phyloP scores from a whole-genome alignment of 2,329 filamentous ascomycete species.

The Pseudonectria buxi region DNA sequence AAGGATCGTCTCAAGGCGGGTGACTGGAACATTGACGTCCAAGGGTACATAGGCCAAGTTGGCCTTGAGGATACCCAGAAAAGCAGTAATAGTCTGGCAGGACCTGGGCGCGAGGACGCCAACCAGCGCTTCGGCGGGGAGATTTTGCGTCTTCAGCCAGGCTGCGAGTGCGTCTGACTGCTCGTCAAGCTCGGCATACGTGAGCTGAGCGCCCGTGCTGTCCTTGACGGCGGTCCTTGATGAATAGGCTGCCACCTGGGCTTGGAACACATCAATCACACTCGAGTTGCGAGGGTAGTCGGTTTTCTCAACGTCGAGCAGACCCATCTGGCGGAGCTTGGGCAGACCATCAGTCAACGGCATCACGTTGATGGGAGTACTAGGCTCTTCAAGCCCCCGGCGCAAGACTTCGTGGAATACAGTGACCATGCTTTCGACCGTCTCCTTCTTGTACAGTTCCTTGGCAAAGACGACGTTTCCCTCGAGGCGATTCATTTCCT shows the following conservation, averaged over 20 bases:
- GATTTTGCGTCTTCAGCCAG: conserved; percentile 8
- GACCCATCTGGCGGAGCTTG: no score
- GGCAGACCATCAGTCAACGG: conserved; percentile 1
- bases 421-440: conserved; percentile 11
- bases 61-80: conserved; percentile 20
- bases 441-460: conserved; percentile 16
- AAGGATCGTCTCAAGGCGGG: conserved; percentile 11
- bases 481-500: conserved; percentile 5
- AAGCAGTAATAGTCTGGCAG: conserved; percentile 16
- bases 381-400: conserved; percentile 7
- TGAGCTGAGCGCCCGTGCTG: conserved; percentile 4
- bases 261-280: conserved; percentile 15
- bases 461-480: conserved; percentile 12
- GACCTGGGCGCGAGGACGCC: conserved; percentile 13
- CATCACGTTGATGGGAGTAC: background rate
- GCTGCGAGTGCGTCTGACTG: conserved; percentile 10
- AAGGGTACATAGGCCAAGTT: conserved; percentile 20
- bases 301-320: background rate
- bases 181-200: conserved; percentile 16
- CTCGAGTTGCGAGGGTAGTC: conserved; percentile 13
- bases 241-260: conserved; percentile 9
- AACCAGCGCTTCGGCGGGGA: conserved; percentile 12
- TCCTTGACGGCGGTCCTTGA: conserved; percentile 14
- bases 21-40: conserved; percentile 10
- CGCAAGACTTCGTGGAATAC: conserved; percentile 13